Percentiles rank a stretch among this genome's conserved stretches.
These are phyloP conservation scores for Penicillium hesseltinei DNA, from an alignment of 2,329 filamentous ascomycete genomes.

Conservation along the genomic window DNA sequence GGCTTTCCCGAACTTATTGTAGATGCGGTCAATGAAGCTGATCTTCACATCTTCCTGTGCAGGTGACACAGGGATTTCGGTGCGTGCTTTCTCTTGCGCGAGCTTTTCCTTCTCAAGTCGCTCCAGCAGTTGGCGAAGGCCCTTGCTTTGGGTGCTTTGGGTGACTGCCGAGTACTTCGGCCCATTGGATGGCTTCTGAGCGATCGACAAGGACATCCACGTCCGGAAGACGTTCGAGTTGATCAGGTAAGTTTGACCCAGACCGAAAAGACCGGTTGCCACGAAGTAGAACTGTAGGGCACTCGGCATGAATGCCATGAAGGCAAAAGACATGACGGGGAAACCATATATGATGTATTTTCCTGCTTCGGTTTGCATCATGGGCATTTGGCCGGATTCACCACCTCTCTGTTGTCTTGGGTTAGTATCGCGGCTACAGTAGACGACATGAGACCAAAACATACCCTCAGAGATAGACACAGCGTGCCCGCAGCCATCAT, in stretches of 20 bases:
- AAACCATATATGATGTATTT: constrained; percentile 45
- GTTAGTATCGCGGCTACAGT: neutral
- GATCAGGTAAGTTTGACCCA: constrained; percentile 49
- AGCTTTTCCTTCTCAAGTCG: constrained; percentile 13
- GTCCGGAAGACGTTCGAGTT: constrained; percentile 35
- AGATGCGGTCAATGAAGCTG: constrained; percentile 36
- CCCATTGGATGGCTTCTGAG: constrained; percentile 4
- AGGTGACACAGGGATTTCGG: neutral
- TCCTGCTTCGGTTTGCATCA: constrained; percentile 29
- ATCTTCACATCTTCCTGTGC: constrained; percentile 4
- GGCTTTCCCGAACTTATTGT: constrained; percentile 18
- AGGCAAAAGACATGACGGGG: constrained; percentile 52
- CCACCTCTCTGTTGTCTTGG: constrained; percentile 35
- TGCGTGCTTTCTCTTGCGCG: constrained; percentile 4
- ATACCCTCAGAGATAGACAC: constrained; percentile 59
- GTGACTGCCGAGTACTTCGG: neutral
- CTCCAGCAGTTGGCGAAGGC: constrained; percentile 21
- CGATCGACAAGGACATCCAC: constrained; percentile 26
- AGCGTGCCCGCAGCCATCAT: constrained; percentile 57
- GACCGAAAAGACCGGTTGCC: constrained; percentile 36
- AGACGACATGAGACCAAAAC: constrained; percentile 25
- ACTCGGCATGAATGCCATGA: constrained; percentile 57
- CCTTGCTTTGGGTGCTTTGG: constrained; percentile 10
- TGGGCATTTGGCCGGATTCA: constrained; percentile 36
- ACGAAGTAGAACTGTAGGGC: constrained; percentile 65